Conservation (phyloP, 1,139 yeast genomes). For the Saccharomyces hybrid region DNA sequence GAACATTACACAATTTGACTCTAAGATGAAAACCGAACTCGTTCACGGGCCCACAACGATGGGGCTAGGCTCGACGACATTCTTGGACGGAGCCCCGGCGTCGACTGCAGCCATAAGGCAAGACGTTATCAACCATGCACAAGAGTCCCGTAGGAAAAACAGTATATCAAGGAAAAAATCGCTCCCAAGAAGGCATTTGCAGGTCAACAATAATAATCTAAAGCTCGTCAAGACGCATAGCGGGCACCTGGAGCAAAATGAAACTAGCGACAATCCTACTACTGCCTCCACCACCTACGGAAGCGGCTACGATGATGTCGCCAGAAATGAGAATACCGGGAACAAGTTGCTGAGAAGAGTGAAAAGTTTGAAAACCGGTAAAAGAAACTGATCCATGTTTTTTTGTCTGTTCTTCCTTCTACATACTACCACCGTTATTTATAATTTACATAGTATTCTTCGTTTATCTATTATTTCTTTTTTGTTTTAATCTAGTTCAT, state of each 20-base stretch:
- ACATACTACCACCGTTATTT: too few relatives aligned
- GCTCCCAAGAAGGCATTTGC: conserved; percentile 37
- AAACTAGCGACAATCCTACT: conserved; percentile 3
- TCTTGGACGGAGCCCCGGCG: conserved; percentile 88
- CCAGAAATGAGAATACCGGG: conserved; percentile 21
- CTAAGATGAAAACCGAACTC: conserved; percentile 53
- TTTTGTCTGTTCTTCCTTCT: too few relatives aligned
- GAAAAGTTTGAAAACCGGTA: conserved; percentile 65
- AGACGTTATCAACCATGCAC: conserved; percentile 19
- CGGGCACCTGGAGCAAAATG: neutral
- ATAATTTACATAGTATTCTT: too few relatives aligned
- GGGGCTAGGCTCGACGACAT: conserved; percentile 80
- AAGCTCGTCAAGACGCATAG: neutral
- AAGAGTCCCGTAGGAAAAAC: conserved; percentile 17
- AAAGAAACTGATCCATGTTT: conserved; percentile 10
- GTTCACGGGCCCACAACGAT: conserved; percentile 74
- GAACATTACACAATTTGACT: conserved; percentile 51
- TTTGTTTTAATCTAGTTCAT: too few relatives aligned
- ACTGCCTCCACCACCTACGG: neutral
- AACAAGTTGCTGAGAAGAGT: conserved; percentile 61
- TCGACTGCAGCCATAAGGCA: conserved; percentile 40
- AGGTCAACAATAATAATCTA: conserved; percentile 32
- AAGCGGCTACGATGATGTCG: conserved; percentile 13
- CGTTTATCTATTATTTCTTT: too few relatives aligned
- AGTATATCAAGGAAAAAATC: conserved; percentile 63